Evolutionary conservation across 257 asterid species (phyloP), one percentile per base, ranked within the genome.

Genomic region (Solanum pimpinellifolium): DNA sequence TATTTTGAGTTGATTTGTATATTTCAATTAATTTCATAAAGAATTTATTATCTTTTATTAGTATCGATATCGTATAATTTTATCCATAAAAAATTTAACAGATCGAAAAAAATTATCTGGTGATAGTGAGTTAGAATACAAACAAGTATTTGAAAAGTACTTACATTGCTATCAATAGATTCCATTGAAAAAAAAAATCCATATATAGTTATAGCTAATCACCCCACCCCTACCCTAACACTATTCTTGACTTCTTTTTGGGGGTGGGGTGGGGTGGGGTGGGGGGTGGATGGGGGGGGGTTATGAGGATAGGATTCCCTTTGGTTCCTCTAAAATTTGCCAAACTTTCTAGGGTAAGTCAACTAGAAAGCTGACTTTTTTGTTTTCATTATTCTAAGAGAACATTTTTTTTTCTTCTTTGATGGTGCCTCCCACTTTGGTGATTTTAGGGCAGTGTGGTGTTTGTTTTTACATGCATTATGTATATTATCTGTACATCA

Each of bases 301-400:
- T 2, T 80, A 80, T 52, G 65, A 62, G 90, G 92, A 90, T 94
- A 89, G 91, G 97, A 93, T 94, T 91, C 98, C 93, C 93, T 94
- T 93, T 91, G 85, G 85, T 77, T 88, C 87, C 92, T 90, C 91
- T 86, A 93, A 84, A 94, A 90, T 90, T 91, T 84, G 93, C 86
- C 92, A 92, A 89, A 90, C 99, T 94, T 94, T 93, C 85, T 93
- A 56, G 94, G 92, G 91, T 86, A 95, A 94, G 98, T 95, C 98
- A 96, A 94, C 99, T 91, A 89, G 91, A 95, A 94, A 95, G 95
- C 91, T 82, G 72, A 72, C 90, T 80, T 91, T 91, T 74, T 76
- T 76, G 47, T 41, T 82, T 35, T 35, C 87, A 65, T 76, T 37
- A 59, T 72, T 52, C 52, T 85, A 76, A 47, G 72, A 60, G 39